Evolutionary conservation across 129 eudicot species (phyloP), one percentile per base, ranked within the genome.

Genomic region (Flaveria linearis): DNA sequence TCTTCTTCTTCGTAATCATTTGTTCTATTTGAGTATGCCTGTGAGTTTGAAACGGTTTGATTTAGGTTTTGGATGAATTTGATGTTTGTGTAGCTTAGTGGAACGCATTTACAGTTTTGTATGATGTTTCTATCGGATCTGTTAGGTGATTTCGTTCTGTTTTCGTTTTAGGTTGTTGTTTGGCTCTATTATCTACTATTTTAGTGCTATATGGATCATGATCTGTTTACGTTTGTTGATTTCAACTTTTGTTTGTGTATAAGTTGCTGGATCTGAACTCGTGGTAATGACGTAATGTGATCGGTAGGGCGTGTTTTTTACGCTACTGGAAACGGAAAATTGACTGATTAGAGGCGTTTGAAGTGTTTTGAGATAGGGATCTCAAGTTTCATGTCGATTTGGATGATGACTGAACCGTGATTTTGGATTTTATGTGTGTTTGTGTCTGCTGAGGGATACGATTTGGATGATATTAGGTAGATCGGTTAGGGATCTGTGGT

Each of bases 401-500:
- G 9, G 33, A 58, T 68, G 33, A 41, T 25, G 7, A 67, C 17
- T 67, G 80, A 67, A 67, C 28, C 1, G 36, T 30, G 36, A 3
- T 30, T 30, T 30, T 30, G 36, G 36, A 30, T 30, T 0, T 30
- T 3, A 30, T 30, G 36, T 30, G 46, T 61, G 64, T 30, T 14
- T 61, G 43, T 30, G 45, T 15, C 5, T 62, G 30, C 20, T 1
- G 43, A 26, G 45, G 30, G 68, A 15, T 62, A 5, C 0, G 1
- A 15, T 1, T 36, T 60, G 53, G 52, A n/a, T 13, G 9, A 72
- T 30, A 30, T 4, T 71, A 60, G 42, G 36, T 45, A 30, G 64
- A 47, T 79, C 43, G 11, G 55, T 47, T 51, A 47, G 30, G 36
- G 78, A 79, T 79, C 82, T 64, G 47, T 71, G 33, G 49, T 45